These are phyloP conservation scores for Holtermannia corniformis DNA, from an alignment of 768 basidiomycete genomes.

Conservation along the genomic window DNA sequence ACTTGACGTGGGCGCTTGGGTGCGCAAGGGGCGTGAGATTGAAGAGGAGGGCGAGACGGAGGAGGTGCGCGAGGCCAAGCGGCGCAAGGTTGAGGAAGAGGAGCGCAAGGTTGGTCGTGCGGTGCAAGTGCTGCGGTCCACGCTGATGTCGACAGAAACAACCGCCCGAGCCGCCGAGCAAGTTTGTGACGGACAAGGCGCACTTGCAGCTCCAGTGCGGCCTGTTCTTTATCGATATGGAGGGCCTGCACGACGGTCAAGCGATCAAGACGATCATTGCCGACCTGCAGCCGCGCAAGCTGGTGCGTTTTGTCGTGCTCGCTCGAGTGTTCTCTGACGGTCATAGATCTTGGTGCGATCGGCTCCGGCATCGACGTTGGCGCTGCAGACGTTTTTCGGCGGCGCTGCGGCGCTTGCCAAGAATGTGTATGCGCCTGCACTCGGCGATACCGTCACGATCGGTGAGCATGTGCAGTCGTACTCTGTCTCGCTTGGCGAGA, in stretches of 20 bases:
- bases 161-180: slow-evolving; percentile 77
- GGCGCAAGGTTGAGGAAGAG: slow-evolving; percentile 61
- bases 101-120: slow-evolving; percentile 58
- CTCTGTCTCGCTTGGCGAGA: slow-evolving; percentile 87
- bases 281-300: slow-evolving; percentile 89
- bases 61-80: slow-evolving; percentile 62
- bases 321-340: neutral
- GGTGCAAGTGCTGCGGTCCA: neutral
- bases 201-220: slow-evolving; percentile 76
- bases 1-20: slow-evolving; percentile 91
- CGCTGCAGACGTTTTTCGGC: slow-evolving; percentile 69
- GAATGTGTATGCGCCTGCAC: slow-evolving; percentile 71
- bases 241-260: slow-evolving; percentile 91
- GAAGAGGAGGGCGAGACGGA: slow-evolving; percentile 83
- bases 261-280: slow-evolving; percentile 95
- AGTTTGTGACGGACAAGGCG: slow-evolving; percentile 66
- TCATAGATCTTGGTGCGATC: slow-evolving; percentile 81
- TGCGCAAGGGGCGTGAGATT: slow-evolving; percentile 78
- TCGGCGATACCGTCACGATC: slow-evolving; percentile 73
- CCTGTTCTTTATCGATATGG: slow-evolving; percentile 86
- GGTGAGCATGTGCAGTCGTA: slow-evolving; percentile 94
- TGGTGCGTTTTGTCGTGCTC: slow-evolving; percentile 50
- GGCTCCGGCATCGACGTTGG: slow-evolving; percentile 53
- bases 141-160: slow-evolving; percentile 49
- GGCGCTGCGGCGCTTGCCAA: slow-evolving; percentile 83